These are phyloP conservation scores for Zygosaccharomyces kombuchaensis DNA, from an alignment of 805 yeast species.

Conservation along the genomic window DNA sequence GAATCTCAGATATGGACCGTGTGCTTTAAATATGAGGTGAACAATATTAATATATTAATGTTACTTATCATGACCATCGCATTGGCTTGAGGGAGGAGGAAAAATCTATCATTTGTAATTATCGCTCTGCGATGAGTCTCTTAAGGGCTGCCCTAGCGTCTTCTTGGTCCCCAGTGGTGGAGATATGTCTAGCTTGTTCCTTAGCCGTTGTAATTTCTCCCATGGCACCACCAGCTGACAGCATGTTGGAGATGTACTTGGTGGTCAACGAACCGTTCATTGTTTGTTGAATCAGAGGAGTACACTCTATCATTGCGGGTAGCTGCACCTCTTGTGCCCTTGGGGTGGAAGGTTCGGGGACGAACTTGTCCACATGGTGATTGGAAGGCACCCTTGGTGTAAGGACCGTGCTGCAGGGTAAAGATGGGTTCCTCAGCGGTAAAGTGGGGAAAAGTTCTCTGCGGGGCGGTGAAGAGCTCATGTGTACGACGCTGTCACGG, in stretches of 20 bases:
- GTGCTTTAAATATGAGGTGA: background rate
- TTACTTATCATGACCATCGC: background rate
- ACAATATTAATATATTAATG: background rate
- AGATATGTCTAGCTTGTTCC: slow-evolving; percentile 8
- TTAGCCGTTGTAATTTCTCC: background rate
- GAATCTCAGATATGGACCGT: slow-evolving; percentile 13
- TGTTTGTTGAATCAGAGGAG: slow-evolving; percentile 34
- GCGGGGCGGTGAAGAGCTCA: slow-evolving; percentile 7
- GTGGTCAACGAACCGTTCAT: slow-evolving; percentile 30
- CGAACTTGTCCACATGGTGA: background rate
- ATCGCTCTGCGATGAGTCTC: slow-evolving; percentile 25
- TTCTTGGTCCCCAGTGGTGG: slow-evolving; percentile 19
- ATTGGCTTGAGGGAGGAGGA: slow-evolving; percentile 5
- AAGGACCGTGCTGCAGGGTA: slow-evolving; percentile 1
- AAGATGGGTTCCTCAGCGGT: slow-evolving; percentile 6
- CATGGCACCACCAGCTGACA: slow-evolving; percentile 4
- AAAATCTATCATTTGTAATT: slow-evolving; percentile 1
- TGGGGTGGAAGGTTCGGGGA: slow-evolving; percentile 21
- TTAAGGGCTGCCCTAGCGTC: slow-evolving; percentile 33
- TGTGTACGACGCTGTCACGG: background rate
- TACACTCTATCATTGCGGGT: slow-evolving; percentile 26
- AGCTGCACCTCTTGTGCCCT: slow-evolving; percentile 12
- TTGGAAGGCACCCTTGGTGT: slow-evolving; percentile 1
- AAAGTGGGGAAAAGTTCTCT: slow-evolving; percentile 2
- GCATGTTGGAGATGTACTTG: slow-evolving; percentile 17